Evolutionary conservation across 768 basidiomycete genomes (phyloP).

Genomic region (Saitozyma podzolica): DNA sequence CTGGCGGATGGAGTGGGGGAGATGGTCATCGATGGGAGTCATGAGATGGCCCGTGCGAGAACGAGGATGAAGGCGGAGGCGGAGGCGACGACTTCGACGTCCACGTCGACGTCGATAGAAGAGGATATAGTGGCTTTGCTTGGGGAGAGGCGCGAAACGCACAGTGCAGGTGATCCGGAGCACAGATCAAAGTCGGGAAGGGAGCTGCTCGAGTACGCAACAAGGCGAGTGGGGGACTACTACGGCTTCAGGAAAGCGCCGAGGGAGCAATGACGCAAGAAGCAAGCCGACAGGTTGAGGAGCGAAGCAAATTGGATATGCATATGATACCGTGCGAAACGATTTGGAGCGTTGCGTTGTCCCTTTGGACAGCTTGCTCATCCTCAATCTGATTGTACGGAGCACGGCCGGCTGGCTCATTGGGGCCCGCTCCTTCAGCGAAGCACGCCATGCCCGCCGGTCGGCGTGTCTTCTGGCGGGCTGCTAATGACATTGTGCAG

Average conservation of each 20-base stretch:
- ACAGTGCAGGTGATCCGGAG: not conserved
- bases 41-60: not conserved
- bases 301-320: no score
- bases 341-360: no score
- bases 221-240: conserved; percentile 36
- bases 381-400: no score
- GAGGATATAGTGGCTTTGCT: not conserved
- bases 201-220: conserved; percentile 35
- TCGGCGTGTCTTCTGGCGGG: no score
- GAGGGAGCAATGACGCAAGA: no score
- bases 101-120: not conserved
- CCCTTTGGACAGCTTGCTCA: no score
- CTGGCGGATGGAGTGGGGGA: conserved; percentile 29
- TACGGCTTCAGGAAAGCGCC: conserved; percentile 21
- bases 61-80: not conserved
- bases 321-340: no score
- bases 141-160: not conserved
- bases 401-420: no score
- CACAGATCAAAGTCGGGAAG: conserved; percentile 11
- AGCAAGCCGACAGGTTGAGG: no score
- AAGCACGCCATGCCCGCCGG: no score
- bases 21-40: conserved; percentile 19
- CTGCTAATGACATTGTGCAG: no score
- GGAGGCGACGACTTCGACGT: not conserved
- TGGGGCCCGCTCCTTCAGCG: no score